Percentiles rank a stretch among this genome's conserved stretches.
Evolutionary conservation across 768 basidiomycete species (phyloP).

Genomic region (Kwoniella europaea): DNA sequence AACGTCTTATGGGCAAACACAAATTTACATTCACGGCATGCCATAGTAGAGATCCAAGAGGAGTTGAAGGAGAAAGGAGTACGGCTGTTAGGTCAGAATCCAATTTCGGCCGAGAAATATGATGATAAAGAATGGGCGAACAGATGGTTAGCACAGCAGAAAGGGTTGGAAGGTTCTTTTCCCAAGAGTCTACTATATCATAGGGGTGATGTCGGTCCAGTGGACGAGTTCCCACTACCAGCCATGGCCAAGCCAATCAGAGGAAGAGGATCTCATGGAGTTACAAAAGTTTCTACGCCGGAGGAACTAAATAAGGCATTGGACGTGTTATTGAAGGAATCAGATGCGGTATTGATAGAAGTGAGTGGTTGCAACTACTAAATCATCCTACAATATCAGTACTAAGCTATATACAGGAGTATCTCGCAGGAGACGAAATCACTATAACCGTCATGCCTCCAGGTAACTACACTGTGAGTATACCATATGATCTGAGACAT

Average conservation of each 20-base stretch:
- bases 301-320: constrained; percentile 28
- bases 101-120: constrained; percentile 35
- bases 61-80: constrained; percentile 26
- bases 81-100: constrained; percentile 43
- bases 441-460: constrained; percentile 54
- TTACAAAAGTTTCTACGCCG: constrained; percentile 29
- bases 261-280: constrained; percentile 54
- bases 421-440: constrained; percentile 48
- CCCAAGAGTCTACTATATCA: constrained; percentile 18
- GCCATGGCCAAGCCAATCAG: constrained; percentile 50
- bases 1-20: constrained; percentile 52
- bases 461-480: constrained; percentile 44
- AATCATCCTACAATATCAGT: neutral
- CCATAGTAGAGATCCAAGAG: constrained; percentile 33
- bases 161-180: constrained; percentile 30
- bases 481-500: neutral
- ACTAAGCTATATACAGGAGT: constrained; percentile 28
- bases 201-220: constrained; percentile 11
- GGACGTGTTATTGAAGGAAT: constrained; percentile 31
- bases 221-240: constrained; percentile 29
- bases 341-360: constrained; percentile 41
- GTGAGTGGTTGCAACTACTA: constrained; percentile 18
- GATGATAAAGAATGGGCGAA: constrained; percentile 54
- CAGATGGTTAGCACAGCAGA: constrained; percentile 34
- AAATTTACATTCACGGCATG: constrained; percentile 39